Evolutionary conservation across 768 basidiomycete genomes (phyloP).

Genomic region (Mrakia blollopis): DNA sequence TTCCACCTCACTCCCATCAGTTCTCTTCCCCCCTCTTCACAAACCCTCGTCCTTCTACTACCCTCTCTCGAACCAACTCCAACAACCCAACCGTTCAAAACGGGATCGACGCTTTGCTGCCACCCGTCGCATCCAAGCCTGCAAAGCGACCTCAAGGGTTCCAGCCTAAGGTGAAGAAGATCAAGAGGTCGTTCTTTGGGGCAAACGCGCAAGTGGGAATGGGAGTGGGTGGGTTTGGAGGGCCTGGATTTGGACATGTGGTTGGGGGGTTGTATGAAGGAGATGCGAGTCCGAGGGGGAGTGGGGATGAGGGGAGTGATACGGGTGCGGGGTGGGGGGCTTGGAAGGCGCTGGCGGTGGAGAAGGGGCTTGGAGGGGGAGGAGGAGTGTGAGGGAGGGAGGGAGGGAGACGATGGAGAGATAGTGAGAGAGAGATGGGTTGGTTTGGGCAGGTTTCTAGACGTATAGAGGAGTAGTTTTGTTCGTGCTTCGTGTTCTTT

Average conservation of each 20-base stretch:
- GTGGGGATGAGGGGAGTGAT: neutral
- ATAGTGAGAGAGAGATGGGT: neutral
- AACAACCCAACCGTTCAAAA: neutral
- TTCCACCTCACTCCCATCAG: too few relatives aligned
- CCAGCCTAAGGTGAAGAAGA: neutral
- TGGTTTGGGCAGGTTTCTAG: neutral
- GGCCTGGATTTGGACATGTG: neutral
- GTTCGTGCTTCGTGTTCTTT: too few relatives aligned
- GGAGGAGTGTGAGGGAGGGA: neutral
- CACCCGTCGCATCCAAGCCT: too few relatives aligned
- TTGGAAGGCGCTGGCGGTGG: conserved; percentile 7
- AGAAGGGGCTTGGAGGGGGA: conserved; percentile 3
- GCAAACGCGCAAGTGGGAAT: neutral
- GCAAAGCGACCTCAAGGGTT: neutral
- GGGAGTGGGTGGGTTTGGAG: neutral
- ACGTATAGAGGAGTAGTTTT: too few relatives aligned
- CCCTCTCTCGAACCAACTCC: too few relatives aligned
- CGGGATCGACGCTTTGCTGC: neutral
- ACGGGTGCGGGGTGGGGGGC: neutral
- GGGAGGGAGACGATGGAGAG: neutral
- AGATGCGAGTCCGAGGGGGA: neutral
- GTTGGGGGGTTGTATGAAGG: neutral
- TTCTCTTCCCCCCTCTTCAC: too few relatives aligned
- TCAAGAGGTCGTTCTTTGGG: conserved; percentile 22
- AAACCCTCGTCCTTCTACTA: too few relatives aligned